Base-by-base conservation (phyloP, 345 rosid genomes). In the Raphanus sativus region DNA sequence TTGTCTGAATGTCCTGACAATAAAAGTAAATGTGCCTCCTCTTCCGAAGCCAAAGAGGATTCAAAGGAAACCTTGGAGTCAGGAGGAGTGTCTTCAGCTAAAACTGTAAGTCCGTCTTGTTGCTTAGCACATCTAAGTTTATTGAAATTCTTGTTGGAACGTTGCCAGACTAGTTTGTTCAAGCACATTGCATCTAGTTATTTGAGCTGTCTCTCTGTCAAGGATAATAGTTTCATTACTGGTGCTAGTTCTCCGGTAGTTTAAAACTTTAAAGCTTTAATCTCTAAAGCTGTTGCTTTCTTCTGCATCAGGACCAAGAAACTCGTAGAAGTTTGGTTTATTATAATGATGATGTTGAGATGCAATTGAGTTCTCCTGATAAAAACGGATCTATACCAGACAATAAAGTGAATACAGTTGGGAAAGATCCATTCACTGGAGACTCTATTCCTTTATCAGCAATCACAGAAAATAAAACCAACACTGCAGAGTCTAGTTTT, bases 371-470 rank as follows among this genome's bases (percentile, higher is more conserved):
- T 17, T 80, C 83, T 70, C 81, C 74, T 81, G 69, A 71, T 80
- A 48, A 58, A 85, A 62, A 77, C 90, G 84, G 89, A 91, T 76
- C 89, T 86, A 80, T 71, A 82, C 66, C 89, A 82, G 84, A 76
- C 33, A 74, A 78, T 72, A 71, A 42, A 74, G 69, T 62, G 55
- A 17, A 33, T 67, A 74, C 86, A 54, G 77, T 33, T 56, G 63
- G 7, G 9, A 70, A 69, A 69, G 71, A 92, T 77, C 88, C 86
- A 83, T 70, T 84, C 88, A 32, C 85, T 81, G 42, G 29, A 58
- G 75, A 80, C 40, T 42, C 68, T 33, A 21, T 17, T 75, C 79
- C 83, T 59, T 70, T 75, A 65, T 70, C 83, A 45, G 55, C 36
- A 56, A 32, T 58, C 2, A 26, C 62, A 66, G 77, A 33, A 61